Evolutionary conservation across 2,329 filamentous ascomycete genomes (phyloP).

Genomic region (Monosporascus sp.): DNA sequence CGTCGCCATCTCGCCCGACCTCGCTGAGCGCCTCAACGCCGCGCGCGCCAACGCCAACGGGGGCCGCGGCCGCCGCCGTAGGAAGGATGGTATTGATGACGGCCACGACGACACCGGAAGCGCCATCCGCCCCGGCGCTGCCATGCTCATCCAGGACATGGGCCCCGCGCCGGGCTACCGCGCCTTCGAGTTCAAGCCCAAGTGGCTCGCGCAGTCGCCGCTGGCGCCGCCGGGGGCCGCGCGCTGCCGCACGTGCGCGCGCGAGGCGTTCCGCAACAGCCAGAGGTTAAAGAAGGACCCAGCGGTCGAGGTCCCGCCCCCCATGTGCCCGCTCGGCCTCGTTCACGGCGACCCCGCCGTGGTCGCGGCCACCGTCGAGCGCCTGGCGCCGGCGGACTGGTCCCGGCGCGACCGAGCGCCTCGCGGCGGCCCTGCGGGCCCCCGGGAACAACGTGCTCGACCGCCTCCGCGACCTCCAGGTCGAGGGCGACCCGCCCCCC

Average conservation of each 20-base stretch:
- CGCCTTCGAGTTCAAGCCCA: constrained; percentile 74
- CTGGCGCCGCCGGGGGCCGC: constrained; percentile 58
- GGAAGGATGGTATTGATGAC: constrained; percentile 19
- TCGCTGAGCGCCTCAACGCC: constrained; percentile 53
- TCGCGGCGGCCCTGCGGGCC: constrained; percentile 33
- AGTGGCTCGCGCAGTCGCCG: constrained; percentile 76
- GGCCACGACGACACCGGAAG: constrained; percentile 34
- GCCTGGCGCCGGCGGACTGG: constrained; percentile 30
- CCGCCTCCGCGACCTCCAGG: constrained; percentile 29
- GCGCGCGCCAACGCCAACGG: constrained; percentile 44
- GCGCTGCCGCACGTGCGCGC: constrained; percentile 72
- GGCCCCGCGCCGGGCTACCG: constrained; percentile 34
- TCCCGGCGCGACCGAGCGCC: constrained; percentile 24
- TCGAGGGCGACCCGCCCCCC: constrained; percentile 33
- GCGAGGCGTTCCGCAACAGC: constrained; percentile 40
- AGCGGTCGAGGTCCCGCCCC: constrained; percentile 27
- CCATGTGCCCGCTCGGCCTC: constrained; percentile 64
- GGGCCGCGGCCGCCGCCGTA: constrained; percentile 29
- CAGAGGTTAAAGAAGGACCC: constrained; percentile 32
- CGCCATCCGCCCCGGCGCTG: constrained; percentile 54
- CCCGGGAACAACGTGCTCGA: constrained; percentile 30
- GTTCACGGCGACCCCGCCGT: constrained; percentile 44
- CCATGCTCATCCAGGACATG: constrained; percentile 74
- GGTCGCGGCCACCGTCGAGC: constrained; percentile 38
- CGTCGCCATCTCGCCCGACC: constrained; percentile 16